These are phyloP conservation scores for Quercus engelmannii DNA, from an alignment of 306 rosid genomes.

Conservation along the genomic window DNA sequence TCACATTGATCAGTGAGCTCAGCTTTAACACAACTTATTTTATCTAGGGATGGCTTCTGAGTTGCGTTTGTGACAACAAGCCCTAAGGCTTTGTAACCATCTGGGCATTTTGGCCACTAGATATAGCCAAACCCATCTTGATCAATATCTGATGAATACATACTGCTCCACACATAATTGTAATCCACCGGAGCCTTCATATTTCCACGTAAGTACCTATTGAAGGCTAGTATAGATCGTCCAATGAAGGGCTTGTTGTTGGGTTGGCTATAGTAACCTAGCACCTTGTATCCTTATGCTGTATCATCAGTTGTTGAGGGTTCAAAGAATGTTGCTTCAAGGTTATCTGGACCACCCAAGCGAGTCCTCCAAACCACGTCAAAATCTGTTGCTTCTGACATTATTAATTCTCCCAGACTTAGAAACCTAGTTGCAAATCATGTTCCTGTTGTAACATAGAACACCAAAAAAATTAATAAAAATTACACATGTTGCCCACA, in stretches of 20 bases:
- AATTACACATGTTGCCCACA: too few relatives aligned
- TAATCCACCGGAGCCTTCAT: constrained; percentile 44
- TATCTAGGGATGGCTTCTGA: constrained; percentile 56
- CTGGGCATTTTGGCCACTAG: constrained; percentile 63
- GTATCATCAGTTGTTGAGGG: constrained; percentile 34
- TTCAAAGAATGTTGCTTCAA: constrained; percentile 60
- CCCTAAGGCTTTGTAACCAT: constrained; percentile 66
- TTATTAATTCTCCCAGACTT: constrained; percentile 62
- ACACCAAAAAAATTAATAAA: neutral
- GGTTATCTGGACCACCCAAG: constrained; percentile 53
- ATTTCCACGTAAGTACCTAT: too few relatives aligned
- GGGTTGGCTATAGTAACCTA: constrained; percentile 63
- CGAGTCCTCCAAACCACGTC: constrained; percentile 46
- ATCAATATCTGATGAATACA: constrained; percentile 19
- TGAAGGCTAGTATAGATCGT: too few relatives aligned
- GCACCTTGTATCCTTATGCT: constrained; percentile 55
- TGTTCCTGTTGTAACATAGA: constrained; percentile 11
- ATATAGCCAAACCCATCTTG: constrained; percentile 49
- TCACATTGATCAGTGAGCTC: constrained; percentile 61
- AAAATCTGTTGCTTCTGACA: constrained; percentile 49
- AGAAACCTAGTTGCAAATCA: constrained; percentile 54
- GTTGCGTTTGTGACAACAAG: constrained; percentile 47
- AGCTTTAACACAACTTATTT: constrained; percentile 48
- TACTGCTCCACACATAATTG: constrained; percentile 55
- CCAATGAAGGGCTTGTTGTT: constrained; percentile 66